A percentile compares a stretch with the other conserved stretches of the same genome.
These are phyloP conservation scores for Aspergillus versicolor DNA, from an alignment of 2,329 filamentous ascomycete genomes.

Conservation along the genomic window DNA sequence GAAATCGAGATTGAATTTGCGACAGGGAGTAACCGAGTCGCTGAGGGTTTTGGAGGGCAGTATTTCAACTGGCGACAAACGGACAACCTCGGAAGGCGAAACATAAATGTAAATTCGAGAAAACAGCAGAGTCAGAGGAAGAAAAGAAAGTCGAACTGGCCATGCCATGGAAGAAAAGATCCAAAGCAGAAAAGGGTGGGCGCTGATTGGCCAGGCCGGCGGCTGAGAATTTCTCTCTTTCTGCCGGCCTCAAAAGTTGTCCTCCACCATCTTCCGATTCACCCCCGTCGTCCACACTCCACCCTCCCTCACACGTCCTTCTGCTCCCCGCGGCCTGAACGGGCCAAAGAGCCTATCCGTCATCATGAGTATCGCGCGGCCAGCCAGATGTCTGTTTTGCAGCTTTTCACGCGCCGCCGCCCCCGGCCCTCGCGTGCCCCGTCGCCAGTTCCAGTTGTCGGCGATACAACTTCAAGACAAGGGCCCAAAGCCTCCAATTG, in stretches of 20 bases:
- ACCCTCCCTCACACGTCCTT: neutral
- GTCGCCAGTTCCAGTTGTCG: constrained; percentile 51
- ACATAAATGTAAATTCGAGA: constrained; percentile 6
- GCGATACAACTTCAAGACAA: constrained; percentile 35
- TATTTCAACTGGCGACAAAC: neutral
- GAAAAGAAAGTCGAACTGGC: constrained; percentile 7
- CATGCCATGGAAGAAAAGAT: constrained; percentile 8
- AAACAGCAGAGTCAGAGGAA: constrained; percentile 4
- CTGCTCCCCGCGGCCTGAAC: constrained; percentile 22
- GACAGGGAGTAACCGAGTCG: neutral
- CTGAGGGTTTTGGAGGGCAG: neutral
- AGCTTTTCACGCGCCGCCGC: constrained; percentile 44
- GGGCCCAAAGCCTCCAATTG: constrained; percentile 22
- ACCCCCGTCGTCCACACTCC: constrained; percentile 3
- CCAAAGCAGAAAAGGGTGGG: constrained; percentile 18
- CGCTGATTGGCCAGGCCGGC: constrained; percentile 22
- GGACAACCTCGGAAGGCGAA: neutral
- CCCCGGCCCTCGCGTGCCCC: constrained; percentile 41
- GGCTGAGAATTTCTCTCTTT: constrained; percentile 29
- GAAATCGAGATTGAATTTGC: constrained; percentile 1
- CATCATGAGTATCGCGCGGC: constrained; percentile 51
- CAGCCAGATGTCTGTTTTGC: constrained; percentile 53
- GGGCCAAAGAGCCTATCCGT: constrained; percentile 29
- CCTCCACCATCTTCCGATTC: constrained; percentile 5
- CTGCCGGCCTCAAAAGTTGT: constrained; percentile 10